phyloP scores from a whole-genome alignment of 2,329 filamentous ascomycete genomes.

The Pseudopyricularia cyperi region DNA sequence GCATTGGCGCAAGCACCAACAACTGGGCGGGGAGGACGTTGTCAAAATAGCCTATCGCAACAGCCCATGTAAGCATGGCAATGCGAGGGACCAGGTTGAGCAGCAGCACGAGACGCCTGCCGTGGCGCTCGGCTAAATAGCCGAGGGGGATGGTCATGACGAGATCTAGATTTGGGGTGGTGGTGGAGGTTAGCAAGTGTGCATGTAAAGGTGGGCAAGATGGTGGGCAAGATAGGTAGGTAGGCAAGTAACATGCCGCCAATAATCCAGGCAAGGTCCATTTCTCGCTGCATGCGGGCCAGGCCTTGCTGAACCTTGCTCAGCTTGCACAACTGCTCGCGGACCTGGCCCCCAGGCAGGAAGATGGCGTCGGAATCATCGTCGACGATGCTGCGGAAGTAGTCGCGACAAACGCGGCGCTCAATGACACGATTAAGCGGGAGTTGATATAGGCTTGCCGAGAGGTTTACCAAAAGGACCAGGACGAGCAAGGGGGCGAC shows the following conservation, averaged over 20 bases:
- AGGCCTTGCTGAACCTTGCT: constrained; percentile 35
- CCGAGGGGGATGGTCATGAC: constrained; percentile 34
- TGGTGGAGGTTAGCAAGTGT: not conserved
- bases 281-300: constrained; percentile 36
- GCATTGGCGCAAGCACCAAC: constrained; percentile 24
- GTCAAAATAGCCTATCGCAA: constrained; percentile 24
- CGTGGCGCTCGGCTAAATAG: constrained; percentile 29
- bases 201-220: not conserved
- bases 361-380: constrained; percentile 22
- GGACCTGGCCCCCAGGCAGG: constrained; percentile 22
- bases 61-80: constrained; percentile 25
- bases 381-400: constrained; percentile 21
- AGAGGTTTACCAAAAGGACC: constrained; percentile 31
- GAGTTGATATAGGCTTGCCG: constrained; percentile 33
- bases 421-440: constrained; percentile 33
- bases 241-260: constrained; percentile 20
- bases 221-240: too few relatives aligned
- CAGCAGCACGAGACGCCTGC: constrained; percentile 23
- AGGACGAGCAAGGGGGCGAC: constrained; percentile 22
- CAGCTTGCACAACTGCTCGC: constrained; percentile 40
- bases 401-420: constrained; percentile 32
- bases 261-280: constrained; percentile 35
- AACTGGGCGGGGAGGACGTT: constrained; percentile 21
- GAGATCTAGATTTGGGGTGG: constrained; percentile 22
- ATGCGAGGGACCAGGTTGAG: constrained; percentile 29